Percentiles rank a stretch among this genome's conserved stretches.
phyloP scores from a whole-genome alignment of 2,329 filamentous ascomycete species.

The Cladosporium sphaerospermum region DNA sequence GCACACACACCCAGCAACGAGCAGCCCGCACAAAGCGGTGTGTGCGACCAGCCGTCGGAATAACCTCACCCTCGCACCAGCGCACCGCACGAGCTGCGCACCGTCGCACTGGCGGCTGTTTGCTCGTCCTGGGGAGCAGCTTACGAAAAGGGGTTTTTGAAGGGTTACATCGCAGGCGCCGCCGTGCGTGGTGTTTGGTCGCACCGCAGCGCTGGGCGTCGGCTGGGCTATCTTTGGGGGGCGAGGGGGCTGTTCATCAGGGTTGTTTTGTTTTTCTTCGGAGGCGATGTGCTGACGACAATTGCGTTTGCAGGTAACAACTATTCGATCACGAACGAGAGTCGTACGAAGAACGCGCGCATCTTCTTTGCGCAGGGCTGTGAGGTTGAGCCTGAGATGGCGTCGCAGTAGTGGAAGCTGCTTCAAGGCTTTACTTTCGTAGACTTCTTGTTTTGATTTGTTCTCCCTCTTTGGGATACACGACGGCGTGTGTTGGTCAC shows the following conservation, averaged over 20 bases:
- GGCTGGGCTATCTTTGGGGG: not conserved
- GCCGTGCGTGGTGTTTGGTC: not conserved
- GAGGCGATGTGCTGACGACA: not conserved
- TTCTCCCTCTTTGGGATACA: too few relatives aligned
- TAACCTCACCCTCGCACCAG: constrained; percentile 10
- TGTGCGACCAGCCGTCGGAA: constrained; percentile 11
- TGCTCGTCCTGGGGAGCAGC: not conserved
- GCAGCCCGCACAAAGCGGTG: constrained; percentile 1
- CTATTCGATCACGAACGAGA: constrained; percentile 83
- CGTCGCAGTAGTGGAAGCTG: not conserved
- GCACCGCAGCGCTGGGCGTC: not conserved
- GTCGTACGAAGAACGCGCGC: constrained; percentile 58
- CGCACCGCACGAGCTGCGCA: constrained; percentile 9
- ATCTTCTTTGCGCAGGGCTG: constrained; percentile 92
- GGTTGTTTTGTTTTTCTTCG: not conserved
- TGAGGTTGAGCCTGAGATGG: constrained; percentile 37
- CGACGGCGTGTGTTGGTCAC: too few relatives aligned
- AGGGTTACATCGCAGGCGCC: constrained; percentile 8
- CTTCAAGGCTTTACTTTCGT: too few relatives aligned
- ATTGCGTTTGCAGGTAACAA: constrained; percentile 63
- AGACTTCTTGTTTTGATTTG: too few relatives aligned
- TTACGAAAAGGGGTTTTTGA: not conserved
- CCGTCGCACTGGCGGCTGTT: not conserved
- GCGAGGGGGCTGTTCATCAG: not conserved
- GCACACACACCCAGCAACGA: not conserved